Base-by-base conservation (phyloP, 148 eudicot genomes). In the Heliosperma pusillum region DNA sequence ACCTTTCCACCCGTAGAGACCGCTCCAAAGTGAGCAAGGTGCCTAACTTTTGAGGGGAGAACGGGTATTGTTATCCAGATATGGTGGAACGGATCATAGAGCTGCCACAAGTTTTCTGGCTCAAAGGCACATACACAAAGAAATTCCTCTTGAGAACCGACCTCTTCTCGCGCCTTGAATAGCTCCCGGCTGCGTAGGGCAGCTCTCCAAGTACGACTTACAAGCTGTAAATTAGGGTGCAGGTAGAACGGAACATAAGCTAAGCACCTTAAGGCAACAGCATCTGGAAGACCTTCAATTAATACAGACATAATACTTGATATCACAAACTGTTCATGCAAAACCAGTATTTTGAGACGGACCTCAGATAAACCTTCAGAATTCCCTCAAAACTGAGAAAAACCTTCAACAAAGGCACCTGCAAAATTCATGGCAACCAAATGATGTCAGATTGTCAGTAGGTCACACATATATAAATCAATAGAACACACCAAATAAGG, bases 271-370 rank as follows among this genome's bases (percentile, higher is more conserved):
- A 96, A 70, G 40, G 88, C 89, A 69, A 96, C 97, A 73, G 94
- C 97, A 80, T 96, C 97, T n/a, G 99, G 99, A 55, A 96, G 97
- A 67, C 93, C 97, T 85, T 96, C 97, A 77, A 96, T 90, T 74
- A 96, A 86, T 61, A 71, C 94, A 81, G 94, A 82, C 97, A 92
- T 90, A 7, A 20, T 81, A 77, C 56, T 69, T 44, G 69, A 50
- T 24, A 42, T 64, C 62, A 74, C 82, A 68, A 50, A 78, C 56
- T 42, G 82, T 59, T 66, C 74, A 40, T 25, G 72, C 57, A 17
- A 78, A 70, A 72, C 36, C 30, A 19, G 40, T 50, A 26, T 50
- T 65, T 53, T 36, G 30, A 62, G 58, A 60, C 70, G 26, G 47
- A 55, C 25, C 66, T 65, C 22, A 33, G 47, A 20, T 24, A 66